Base-by-base conservation (phyloP, 2,329 filamentous ascomycete genomes). In the Hymenoscyphus linearis region DNA sequence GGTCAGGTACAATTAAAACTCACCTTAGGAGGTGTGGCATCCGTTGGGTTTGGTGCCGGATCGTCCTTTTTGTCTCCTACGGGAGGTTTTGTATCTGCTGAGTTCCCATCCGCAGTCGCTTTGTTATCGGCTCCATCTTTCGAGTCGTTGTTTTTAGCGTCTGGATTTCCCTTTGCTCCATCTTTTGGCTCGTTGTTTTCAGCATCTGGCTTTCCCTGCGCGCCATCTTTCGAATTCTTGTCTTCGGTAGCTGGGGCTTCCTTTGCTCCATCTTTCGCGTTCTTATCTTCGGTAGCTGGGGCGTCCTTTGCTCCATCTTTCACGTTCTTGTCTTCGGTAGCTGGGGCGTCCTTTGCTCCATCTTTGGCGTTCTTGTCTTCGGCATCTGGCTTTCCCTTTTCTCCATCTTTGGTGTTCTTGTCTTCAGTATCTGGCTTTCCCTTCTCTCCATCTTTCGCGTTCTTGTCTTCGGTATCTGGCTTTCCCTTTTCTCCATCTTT, bases 341-440 rank as follows among this genome's bases (percentile, higher is more conserved):
- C 31, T 9, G 31, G 31, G 6, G 6, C 10, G 6, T 9, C 31
- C n/a, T n/a, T n/a, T n/a, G n/a, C n/a, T n/a, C n/a, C n/a, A n/a
- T n/a, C n/a, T n/a, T n/a, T n/a, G n/a, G n/a, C n/a, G n/a, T n/a
- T n/a, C n/a, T n/a, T n/a, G 22, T 44, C 37, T 25, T 18, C 44
- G 18, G 9, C 14, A 31, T 54, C 31, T 26, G 52, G 27, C 31
- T 31, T 31, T n/a, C 25, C n/a, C 26, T 22, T 54, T 35, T 12
- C 52, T 31, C 52, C 52, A 35, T 54, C 52, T 34, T 54, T n/a
- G n/a, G n/a, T n/a, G n/a, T n/a, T n/a, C n/a, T n/a, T 31, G 31
- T 31, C 31, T 31, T 31, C 31, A 7, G 5, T 9, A 31, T 31
- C 31, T 9, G 31, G 31, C 10, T 31, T 31, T 9, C 31, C 31